Base-by-base conservation (phyloP, 1,284 basidiomycete species). In the Pterula multifida region DNA sequence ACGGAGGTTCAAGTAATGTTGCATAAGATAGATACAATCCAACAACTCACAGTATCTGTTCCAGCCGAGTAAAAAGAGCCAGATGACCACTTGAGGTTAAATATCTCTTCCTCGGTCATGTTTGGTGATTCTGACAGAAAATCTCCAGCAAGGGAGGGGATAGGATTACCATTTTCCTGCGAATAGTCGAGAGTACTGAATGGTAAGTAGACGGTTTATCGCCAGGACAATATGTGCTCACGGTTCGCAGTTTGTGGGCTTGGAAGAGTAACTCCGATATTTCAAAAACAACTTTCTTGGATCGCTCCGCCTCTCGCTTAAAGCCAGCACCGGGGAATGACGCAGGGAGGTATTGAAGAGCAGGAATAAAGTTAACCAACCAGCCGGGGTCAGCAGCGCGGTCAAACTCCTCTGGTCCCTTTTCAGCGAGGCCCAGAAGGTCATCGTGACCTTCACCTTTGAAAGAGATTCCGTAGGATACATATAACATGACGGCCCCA, bases 151-250 rank as follows among this genome's bases (percentile, higher is more conserved):
- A 42, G 39, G n/a, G 39, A 42, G 21, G 39, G 39, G 19, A 42
- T 42, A 4, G 39, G 39, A 19, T 9, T 42, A 22, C 39, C 39
- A 17, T 42, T 22, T 42, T 54, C 53, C 45, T 28, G 47, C 2
- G n/a, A n/a, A n/a, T n/a, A n/a, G n/a, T n/a, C n/a, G n/a, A n/a
- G n/a, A n/a, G n/a, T n/a, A n/a, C n/a, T n/a, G n/a, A n/a, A n/a
- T n/a, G n/a, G 54, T 55, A 2, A 65, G 67, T 4, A 66, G 55
- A 3, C 63, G 59, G 2, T 57, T 51, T 42, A 50, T n/a, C n/a
- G n/a, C n/a, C n/a, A n/a, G n/a, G n/a, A n/a, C n/a, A n/a, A n/a
- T n/a, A n/a, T n/a, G n/a, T 9, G 21, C 39, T 42, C 17, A 42
- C 39, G n/a, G 39, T 17, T 4, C 39, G 39, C 39, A 42, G 21